Evolutionary conservation across 1,284 basidiomycete genomes (phyloP).

Genomic region (Phylloboletellus chloephorus): DNA sequence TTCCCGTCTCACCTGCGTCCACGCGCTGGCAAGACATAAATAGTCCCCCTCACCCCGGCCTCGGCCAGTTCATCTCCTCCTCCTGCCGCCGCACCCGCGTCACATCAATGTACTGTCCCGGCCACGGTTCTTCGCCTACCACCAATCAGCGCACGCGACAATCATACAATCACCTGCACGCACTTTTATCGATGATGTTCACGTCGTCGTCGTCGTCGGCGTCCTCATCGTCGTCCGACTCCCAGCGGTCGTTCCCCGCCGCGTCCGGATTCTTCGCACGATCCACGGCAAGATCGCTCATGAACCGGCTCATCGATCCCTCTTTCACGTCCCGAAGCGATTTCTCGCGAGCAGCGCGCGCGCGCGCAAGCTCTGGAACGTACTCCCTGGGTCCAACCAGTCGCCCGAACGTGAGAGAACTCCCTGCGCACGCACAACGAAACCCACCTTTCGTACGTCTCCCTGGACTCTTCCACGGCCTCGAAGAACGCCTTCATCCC

Average conservation of each 20-base stretch:
- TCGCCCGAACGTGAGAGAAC: conserved; percentile 1
- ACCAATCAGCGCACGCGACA: conserved; percentile 10
- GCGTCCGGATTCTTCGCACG: conserved; percentile 51
- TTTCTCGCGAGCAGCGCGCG: conserved; percentile 56
- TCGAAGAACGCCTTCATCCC: conserved; percentile 90
- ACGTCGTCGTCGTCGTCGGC: conserved; percentile 53
- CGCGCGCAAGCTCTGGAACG: conserved; percentile 80
- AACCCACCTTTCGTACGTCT: conserved; percentile 82
- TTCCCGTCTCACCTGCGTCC: conserved; percentile 3
- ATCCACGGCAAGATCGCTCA: conserved; percentile 83
- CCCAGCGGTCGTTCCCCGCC: conserved; percentile 53
- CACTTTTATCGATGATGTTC: conserved; percentile 65
- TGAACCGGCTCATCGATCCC: conserved; percentile 76
- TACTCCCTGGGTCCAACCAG: conserved; percentile 62
- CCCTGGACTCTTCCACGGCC: conserved; percentile 81
- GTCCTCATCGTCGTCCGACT: conserved; percentile 53
- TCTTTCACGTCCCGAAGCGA: conserved; percentile 66
- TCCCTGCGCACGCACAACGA: not conserved
- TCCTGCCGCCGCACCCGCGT: conserved; percentile 49
- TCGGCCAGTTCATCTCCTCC: conserved; percentile 59
- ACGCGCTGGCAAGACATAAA: conserved; percentile 1
- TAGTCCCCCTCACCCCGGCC: conserved; percentile 36
- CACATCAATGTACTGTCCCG: conserved; percentile 65
- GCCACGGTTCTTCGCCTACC: conserved; percentile 60
- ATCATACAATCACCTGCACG: conserved; percentile 25